Conservation (phyloP, 1,139 yeast genomes). For the Magnusiomyces clavatus region DNA sequence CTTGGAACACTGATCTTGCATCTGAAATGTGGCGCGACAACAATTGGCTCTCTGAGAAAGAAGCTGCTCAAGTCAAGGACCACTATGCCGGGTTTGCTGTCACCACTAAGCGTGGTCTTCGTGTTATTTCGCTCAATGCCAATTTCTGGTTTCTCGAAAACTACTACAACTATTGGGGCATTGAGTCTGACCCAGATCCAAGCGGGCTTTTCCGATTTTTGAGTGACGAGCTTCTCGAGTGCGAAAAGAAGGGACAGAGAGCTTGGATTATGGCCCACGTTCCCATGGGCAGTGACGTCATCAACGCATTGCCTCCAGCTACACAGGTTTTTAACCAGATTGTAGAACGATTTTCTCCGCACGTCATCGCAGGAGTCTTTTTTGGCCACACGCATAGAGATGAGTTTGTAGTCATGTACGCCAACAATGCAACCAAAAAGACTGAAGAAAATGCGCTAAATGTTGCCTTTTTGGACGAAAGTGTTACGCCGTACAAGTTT, state of each 20-base stretch:
- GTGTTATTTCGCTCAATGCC: conserved; percentile 57
- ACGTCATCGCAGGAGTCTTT: conserved; percentile 60
- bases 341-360: conserved; percentile 59
- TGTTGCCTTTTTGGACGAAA: conserved; percentile 51
- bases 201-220: conserved; percentile 60
- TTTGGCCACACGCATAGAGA: conserved; percentile 70
- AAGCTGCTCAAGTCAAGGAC: conserved; percentile 25
- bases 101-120: conserved; percentile 48
- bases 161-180: conserved; percentile 53
- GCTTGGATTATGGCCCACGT: conserved; percentile 71
- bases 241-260: conserved; percentile 50
- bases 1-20: conserved; percentile 55
- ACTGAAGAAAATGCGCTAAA: conserved; percentile 42
- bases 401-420: conserved; percentile 53
- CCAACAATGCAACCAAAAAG: conserved; percentile 32
- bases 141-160: conserved; percentile 61
- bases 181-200: conserved; percentile 46
- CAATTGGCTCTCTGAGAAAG: conserved; percentile 25
- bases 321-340: conserved; percentile 52
- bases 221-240: conserved; percentile 50
- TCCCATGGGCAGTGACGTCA: conserved; percentile 42
- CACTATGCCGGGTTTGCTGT: conserved; percentile 61
- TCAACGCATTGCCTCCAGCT: conserved; percentile 55
- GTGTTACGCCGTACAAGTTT: conserved; percentile 44
- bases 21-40: conserved; percentile 44